Base-by-base conservation (phyloP, 2,329 filamentous ascomycete genomes). In the Didymellaceae sp. region DNA sequence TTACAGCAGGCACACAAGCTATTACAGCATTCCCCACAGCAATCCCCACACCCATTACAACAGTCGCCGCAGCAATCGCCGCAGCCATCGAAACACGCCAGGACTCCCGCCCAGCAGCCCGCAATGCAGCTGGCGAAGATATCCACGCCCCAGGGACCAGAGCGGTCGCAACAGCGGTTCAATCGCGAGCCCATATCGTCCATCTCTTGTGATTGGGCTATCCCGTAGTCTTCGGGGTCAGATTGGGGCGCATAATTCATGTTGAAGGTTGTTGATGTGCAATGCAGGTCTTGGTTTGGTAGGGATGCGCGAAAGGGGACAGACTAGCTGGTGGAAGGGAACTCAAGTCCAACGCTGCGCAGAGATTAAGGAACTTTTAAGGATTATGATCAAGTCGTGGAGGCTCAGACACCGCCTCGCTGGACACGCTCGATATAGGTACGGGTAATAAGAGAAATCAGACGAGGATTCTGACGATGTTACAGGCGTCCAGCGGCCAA, bases 71-170 rank as follows among this genome's bases (percentile, higher is more conserved):
- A 60, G 25, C 47, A 45, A 9, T 45, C 28, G 13, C 46, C 34
- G 26, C 49, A 48, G 2, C 54, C 49, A 13, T 54, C 40, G 17
- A 44, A 51, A n/a, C 53, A 53, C 26, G 42, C 58, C 3, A 51
- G 31, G 21, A 58, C 20, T 7, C 45, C 45, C 4, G 45, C 51
- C 30, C 52, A 41, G 47, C 58, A 58, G 4, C 45, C 45, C 4
- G 51, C 51, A 7, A 56, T 40, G 35, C 58, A 58, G 21, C 44
- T 41, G 11, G 45, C 34, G n/a, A 51, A 51, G 10, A 61, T 41
- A 14, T 61, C 56, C n/a, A 54, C 50, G 2, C 53, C 38, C 56
- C 56, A 58, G 5, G 53, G 56, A 7, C 56, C 56, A 21, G 44
- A 54, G 34, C 38, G 39, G 21, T 52, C 45, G 40, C 45, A 58